These are phyloP conservation scores for Zea mays DNA, from an alignment of 176 grass and related monocot species.

Conservation along the genomic window Zm-B73-REFERENCE-NAM-5.0 NC_050098.1:182485501-182486000, in stretches of 20 bases:
- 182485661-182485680: background rate
- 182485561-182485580: background rate
- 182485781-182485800: background rate
- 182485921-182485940: slow-evolving; percentile 6
- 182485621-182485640: no score
- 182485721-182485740: background rate
- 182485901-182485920: background rate
- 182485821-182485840: background rate
- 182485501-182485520: slow-evolving; percentile 93
- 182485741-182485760: background rate
- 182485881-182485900: background rate
- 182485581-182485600: background rate
- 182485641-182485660: background rate
- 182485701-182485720: background rate
- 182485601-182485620: background rate
- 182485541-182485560: background rate
- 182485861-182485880: background rate
- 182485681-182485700: background rate
- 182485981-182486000: slow-evolving; percentile 2
- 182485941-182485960: slow-evolving; percentile 5
- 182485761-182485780: background rate
- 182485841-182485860: background rate
- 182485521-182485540: slow-evolving; percentile 25
- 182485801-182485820: background rate
- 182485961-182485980: background rate